Base-by-base conservation (phyloP, 768 basidiomycete genomes). In the Boletus sp. region DNA sequence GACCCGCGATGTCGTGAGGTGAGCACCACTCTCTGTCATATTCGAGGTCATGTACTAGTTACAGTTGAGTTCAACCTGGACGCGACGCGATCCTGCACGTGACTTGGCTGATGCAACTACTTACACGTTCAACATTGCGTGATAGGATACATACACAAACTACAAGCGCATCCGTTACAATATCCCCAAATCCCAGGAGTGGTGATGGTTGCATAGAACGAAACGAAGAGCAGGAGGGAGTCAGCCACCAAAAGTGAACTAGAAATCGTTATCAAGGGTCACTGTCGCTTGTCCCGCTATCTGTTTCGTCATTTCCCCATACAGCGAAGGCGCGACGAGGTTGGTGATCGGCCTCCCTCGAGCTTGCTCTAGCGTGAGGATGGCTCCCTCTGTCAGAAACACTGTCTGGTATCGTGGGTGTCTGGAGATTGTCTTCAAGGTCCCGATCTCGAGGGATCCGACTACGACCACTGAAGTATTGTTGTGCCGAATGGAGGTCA, bases 261-360 rank as follows among this genome's bases (percentile, higher is more conserved):
- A 32, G 14, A 24, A 14, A 5, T 2, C 6, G 35, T 40, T 18
- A 6, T 73, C 62, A 78, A 30, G 65, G 66, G 56, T 87, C 86
- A 50, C 80, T 85, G 64, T 92, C 90, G 59, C 90, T 92, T 14
- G 89, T 79, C 65, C 86, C 87, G 67, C 89, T 90, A 63, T 94
- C 92, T 54, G 89, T 92, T 71, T 93, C 92, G 66, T 94, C 92
- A 40, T 91, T 87, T 1, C 92, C 92, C 83, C 85, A 91, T 11
- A 90, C 89, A 18, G 92, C 92, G 65, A 94, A 94, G 8, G 89
- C 86, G 36, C 83, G 77, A 46, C 70, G 79, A 32, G 68, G 67
- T 29, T 71, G 67, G 36, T 64, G 66, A 18, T 70, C 67, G 29
- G 54, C 55, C 32, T 68, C 73, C 49, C 29, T 66, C 41, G 47